Evolutionary conservation across 2,329 filamentous ascomycete genomes (phyloP).

Genomic region (Epichloe sibirici): DNA sequence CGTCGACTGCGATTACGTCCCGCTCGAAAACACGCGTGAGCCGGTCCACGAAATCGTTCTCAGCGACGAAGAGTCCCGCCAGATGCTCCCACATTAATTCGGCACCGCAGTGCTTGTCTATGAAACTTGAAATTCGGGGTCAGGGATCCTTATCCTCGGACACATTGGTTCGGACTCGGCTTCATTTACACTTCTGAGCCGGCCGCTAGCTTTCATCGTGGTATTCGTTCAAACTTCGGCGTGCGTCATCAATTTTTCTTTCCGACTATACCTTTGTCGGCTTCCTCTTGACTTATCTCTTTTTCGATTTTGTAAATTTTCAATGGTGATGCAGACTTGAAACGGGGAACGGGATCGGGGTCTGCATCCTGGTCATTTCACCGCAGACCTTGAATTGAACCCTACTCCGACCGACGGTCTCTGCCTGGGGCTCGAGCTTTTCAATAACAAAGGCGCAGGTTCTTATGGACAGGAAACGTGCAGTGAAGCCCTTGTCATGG

Average conservation of each 20-base stretch:
- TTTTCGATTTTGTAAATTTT: neutral
- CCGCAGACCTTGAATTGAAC: neutral
- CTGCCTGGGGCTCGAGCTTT: neutral
- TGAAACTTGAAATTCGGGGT: neutral
- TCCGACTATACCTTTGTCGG: neutral
- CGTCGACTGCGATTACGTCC: constrained; percentile 60
- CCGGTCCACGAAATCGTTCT: constrained; percentile 68
- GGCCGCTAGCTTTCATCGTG: neutral
- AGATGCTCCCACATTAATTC: constrained; percentile 51
- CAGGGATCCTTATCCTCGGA: constrained; percentile 3
- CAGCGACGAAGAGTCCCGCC: constrained; percentile 62
- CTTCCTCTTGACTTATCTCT: neutral
- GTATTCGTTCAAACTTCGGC: neutral
- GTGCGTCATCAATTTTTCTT: neutral
- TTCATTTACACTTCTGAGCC: neutral
- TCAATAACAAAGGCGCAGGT: neutral
- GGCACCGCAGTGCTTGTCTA: constrained; percentile 2
- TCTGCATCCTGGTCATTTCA: neutral
- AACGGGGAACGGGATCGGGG: neutral
- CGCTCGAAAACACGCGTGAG: constrained; percentile 63
- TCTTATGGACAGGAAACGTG: neutral
- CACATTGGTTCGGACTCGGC: neutral
- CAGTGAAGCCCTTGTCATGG: neutral
- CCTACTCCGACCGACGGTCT: neutral
- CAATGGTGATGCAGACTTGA: neutral